phyloP scores from a whole-genome alignment of 495 filamentous ascomycete species.

The Amniculicola lignicola region DNA sequence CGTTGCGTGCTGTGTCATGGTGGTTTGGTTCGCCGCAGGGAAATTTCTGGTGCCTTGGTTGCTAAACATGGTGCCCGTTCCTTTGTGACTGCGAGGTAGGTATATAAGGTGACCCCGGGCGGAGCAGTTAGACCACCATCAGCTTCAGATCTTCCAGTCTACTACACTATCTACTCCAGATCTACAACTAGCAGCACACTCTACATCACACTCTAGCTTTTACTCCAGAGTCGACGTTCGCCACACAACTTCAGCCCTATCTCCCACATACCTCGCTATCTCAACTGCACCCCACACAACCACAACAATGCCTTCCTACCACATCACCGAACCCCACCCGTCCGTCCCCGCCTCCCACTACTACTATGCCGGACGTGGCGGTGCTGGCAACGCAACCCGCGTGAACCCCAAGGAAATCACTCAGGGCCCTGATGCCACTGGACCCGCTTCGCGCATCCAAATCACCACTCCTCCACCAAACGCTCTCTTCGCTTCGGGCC shows the following conservation, averaged over 20 bases:
- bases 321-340: slow-evolving; percentile 78
- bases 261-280: too few relatives aligned
- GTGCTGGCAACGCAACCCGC: slow-evolving; percentile 74
- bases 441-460: slow-evolving; percentile 50
- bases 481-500: slow-evolving; percentile 68
- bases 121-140: not conserved
- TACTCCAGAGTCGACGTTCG: slow-evolving; percentile 1
- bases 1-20: slow-evolving; percentile 21
- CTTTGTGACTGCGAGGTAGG: not conserved
- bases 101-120: slow-evolving; percentile 20
- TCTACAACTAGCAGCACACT: not conserved
- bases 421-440: slow-evolving; percentile 53
- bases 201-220: not conserved
- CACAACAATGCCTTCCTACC: slow-evolving; percentile 49
- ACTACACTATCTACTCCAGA: slow-evolving; percentile 2
- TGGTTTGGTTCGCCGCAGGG: slow-evolving; percentile 18
- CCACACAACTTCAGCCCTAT: slow-evolving; percentile 13
- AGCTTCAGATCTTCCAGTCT: slow-evolving; percentile 9
- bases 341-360: slow-evolving; percentile 58
- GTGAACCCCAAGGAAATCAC: slow-evolving; percentile 64
- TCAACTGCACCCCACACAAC: slow-evolving; percentile 3
- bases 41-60: slow-evolving; percentile 20
- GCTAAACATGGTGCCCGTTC: not conserved
- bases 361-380: slow-evolving; percentile 78
- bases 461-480: slow-evolving; percentile 43